phyloP scores from a whole-genome alignment of 2,329 filamentous ascomycete species.

The Cytospora mali region DNA sequence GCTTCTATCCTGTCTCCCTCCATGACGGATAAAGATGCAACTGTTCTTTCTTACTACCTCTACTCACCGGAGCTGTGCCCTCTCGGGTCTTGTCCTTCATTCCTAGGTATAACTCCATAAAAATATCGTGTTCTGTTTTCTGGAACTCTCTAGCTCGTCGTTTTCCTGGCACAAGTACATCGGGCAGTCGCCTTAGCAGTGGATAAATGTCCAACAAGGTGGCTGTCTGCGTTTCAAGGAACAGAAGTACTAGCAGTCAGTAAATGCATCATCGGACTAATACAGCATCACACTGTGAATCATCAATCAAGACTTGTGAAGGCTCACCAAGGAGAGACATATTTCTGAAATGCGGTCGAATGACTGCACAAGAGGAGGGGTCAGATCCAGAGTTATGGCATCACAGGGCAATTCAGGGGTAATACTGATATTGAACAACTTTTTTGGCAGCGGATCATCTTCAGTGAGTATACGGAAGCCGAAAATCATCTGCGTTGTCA shows the following conservation, averaged over 20 bases:
- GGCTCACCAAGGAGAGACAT: not conserved
- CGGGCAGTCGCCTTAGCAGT: slow-evolving; percentile 46
- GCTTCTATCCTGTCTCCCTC: not conserved
- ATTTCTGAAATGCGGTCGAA: no score
- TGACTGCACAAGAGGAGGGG: no score
- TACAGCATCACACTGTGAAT: no score
- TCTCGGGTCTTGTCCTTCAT: slow-evolving; percentile 34
- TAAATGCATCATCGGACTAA: no score
- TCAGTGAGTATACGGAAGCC: slow-evolving; percentile 45
- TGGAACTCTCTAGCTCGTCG: slow-evolving; percentile 46
- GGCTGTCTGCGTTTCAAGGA: no score
- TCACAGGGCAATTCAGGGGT: no score
- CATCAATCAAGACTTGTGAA: slow-evolving; percentile 29
- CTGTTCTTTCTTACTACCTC: no score
- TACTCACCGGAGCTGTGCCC: slow-evolving; percentile 35
- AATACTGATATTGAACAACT: not conserved
- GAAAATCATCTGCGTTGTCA: slow-evolving; percentile 53
- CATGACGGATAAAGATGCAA: no score
- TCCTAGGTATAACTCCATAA: slow-evolving; percentile 45
- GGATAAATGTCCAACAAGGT: slow-evolving; percentile 52
- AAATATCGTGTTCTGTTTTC: slow-evolving; percentile 42
- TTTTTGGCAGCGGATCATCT: slow-evolving; percentile 44
- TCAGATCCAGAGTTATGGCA: no score
- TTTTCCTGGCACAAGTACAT: slow-evolving; percentile 45
- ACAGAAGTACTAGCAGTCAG: slow-evolving; percentile 33